These are phyloP conservation scores for Ganoderma meredithae DNA, from an alignment of 1,284 basidiomycete genomes.

Conservation along the genomic window DNA sequence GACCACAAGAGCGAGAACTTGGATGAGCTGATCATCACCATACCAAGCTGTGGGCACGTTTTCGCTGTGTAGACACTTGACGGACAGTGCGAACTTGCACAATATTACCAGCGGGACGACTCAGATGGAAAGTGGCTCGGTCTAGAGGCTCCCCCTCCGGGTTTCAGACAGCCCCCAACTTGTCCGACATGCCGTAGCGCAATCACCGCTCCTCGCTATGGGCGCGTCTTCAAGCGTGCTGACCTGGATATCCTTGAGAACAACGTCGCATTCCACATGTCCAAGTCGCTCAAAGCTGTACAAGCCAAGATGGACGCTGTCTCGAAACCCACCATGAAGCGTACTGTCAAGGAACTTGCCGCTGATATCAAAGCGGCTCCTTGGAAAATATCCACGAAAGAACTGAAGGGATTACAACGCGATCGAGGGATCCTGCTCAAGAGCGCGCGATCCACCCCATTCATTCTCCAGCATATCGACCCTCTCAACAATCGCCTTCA, in stretches of 20 bases:
- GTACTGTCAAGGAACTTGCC: slow-evolving; percentile 8
- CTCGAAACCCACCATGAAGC: slow-evolving; percentile 15
- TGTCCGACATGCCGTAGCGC: slow-evolving; percentile 64
- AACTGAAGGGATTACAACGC: slow-evolving; percentile 17
- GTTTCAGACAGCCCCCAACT: slow-evolving; percentile 53
- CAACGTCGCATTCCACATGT: slow-evolving; percentile 64
- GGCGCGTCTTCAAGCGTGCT: slow-evolving; percentile 67
- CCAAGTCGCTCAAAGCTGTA: slow-evolving; percentile 46
- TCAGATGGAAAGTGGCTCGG: slow-evolving; percentile 49
- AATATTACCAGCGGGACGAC: slow-evolving; percentile 55
- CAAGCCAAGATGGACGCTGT: slow-evolving; percentile 37
- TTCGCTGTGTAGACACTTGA: slow-evolving; percentile 81
- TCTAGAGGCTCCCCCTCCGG: slow-evolving; percentile 48
- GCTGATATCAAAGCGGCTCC: neutral
- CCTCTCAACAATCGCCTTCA: slow-evolving; percentile 37
- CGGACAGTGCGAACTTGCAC: slow-evolving; percentile 57
- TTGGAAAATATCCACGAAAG: slow-evolving; percentile 28
- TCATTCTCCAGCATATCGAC: slow-evolving; percentile 30
- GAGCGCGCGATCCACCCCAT: slow-evolving; percentile 31
- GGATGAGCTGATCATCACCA: slow-evolving; percentile 66
- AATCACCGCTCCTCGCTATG: slow-evolving; percentile 62
- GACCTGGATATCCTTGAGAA: slow-evolving; percentile 68
- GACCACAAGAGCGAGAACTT: slow-evolving; percentile 48
- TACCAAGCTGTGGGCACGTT: slow-evolving; percentile 63
- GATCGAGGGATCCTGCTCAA: slow-evolving; percentile 19